Evolutionary conservation across 164 flowering plant species (phyloP).

Genomic region (Pachysandra terminalis): DNA sequence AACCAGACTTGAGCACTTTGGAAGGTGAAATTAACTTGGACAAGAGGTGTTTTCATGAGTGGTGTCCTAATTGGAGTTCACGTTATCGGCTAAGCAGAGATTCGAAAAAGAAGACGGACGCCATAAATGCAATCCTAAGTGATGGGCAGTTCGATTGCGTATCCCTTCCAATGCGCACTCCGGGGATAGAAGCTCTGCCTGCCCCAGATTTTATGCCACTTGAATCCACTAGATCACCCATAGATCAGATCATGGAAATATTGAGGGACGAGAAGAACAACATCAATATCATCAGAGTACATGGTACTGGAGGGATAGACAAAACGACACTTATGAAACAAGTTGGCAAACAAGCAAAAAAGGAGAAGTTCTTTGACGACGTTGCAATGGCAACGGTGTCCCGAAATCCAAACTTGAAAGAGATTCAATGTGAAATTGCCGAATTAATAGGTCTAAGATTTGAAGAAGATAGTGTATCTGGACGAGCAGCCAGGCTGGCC

Average conservation of each 20-base stretch:
- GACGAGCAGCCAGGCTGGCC: conserved; percentile 10
- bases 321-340: too few species aligned
- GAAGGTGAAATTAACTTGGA: too few species aligned
- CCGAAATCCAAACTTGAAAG: too few species aligned
- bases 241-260: conserved; percentile 11
- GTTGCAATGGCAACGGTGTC: conserved; percentile 19
- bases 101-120: not conserved
- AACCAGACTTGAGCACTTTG: too few species aligned
- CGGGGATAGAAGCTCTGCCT: not conserved
- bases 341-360: too few species aligned
- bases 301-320: conserved; percentile 28
- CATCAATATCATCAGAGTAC: conserved; percentile 16
- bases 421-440: too few species aligned
- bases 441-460: conserved; percentile 9
- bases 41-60: too few species aligned
- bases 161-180: not conserved
- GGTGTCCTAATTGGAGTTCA: not conserved
- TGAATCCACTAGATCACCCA: conserved; percentile 6
- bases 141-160: not conserved
- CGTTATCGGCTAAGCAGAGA: conserved; percentile 8
- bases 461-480: not conserved
- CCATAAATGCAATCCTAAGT: not conserved
- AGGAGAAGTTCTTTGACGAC: conserved; percentile 10
- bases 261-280: conserved; percentile 6
- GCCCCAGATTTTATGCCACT: conserved; percentile 1